Evolutionary conservation across 2,329 filamentous ascomycete genomes (phyloP).

Genomic region (Alternaria gansuensis): DNA sequence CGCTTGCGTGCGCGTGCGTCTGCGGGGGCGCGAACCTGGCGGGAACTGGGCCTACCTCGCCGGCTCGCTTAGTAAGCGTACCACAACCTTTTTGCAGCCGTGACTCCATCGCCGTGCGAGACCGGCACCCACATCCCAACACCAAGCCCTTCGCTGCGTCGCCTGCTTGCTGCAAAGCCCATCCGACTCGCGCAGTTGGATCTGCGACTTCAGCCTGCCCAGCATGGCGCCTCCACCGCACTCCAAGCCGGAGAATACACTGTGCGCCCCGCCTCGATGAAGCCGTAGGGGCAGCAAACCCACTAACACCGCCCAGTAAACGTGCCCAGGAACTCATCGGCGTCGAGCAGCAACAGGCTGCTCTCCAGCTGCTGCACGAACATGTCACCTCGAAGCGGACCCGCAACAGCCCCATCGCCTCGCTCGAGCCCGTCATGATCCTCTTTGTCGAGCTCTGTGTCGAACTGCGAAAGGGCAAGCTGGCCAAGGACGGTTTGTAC

Average conservation of each 20-base stretch:
- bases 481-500: slow-evolving; percentile 97
- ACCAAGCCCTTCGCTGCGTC: slow-evolving; percentile 35
- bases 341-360: slow-evolving; percentile 90
- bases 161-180: slow-evolving; percentile 42
- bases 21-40: slow-evolving; percentile 8
- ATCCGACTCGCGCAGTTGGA: slow-evolving; percentile 42
- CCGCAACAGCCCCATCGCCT: slow-evolving; percentile 94
- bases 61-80: slow-evolving; percentile 31
- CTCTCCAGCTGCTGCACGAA: slow-evolving; percentile 94
- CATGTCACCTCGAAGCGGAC: slow-evolving; percentile 99
- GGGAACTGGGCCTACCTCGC: slow-evolving; percentile 5
- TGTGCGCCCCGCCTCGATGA: slow-evolving; percentile 54
- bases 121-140: slow-evolving; percentile 29
- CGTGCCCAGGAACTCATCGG: slow-evolving; percentile 98
- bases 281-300: slow-evolving; percentile 1
- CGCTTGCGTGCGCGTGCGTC: background rate
- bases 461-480: slow-evolving; percentile 96
- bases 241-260: slow-evolving; percentile 98
- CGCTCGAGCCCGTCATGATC: slow-evolving; percentile 97
- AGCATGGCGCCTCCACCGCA: slow-evolving; percentile 93
- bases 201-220: slow-evolving; percentile 44
- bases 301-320: slow-evolving; percentile 53
- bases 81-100: slow-evolving; percentile 29
- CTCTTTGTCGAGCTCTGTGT: slow-evolving; percentile 96
- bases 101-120: slow-evolving; percentile 32